A percentile compares a stretch with the other conserved stretches of the same genome.
Evolutionary conservation across 1,284 basidiomycete species (phyloP).

Genomic region (Rhodotorula mucilaginosa): DNA sequence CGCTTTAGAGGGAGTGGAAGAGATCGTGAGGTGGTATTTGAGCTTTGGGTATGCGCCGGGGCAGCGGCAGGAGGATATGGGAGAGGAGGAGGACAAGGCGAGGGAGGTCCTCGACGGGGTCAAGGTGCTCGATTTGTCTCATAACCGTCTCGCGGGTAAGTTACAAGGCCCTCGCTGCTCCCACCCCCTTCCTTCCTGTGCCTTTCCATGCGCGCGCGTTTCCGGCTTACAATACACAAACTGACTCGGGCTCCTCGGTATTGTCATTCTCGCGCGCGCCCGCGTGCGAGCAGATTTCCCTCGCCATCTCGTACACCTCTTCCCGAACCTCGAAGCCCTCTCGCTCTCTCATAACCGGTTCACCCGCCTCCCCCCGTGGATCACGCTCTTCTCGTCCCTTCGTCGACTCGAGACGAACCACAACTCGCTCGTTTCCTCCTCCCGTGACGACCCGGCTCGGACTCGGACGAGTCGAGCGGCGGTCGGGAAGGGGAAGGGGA

Average conservation of each 20-base stretch:
- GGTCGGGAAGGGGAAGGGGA: not conserved
- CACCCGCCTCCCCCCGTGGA: slow-evolving; percentile 17
- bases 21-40: slow-evolving; percentile 25
- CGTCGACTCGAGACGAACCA: slow-evolving; percentile 22
- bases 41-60: slow-evolving; percentile 5
- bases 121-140: slow-evolving; percentile 26
- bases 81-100: not conserved
- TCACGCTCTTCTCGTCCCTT: slow-evolving; percentile 27
- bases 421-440: slow-evolving; percentile 22
- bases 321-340: slow-evolving; percentile 32
- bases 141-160: slow-evolving; percentile 14
- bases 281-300: slow-evolving; percentile 15
- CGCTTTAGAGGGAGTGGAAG: not conserved
- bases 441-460: not conserved
- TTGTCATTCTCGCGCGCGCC: too few relatives aligned
- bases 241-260: too few relatives aligned
- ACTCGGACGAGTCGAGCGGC: too few relatives aligned
- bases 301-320: slow-evolving; percentile 5
- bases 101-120: slow-evolving; percentile 7
- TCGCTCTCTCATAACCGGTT: slow-evolving; percentile 33
- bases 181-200: too few relatives aligned
- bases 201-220: too few relatives aligned
- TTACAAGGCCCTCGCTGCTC: too few relatives aligned
- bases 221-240: too few relatives aligned
- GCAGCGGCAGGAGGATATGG: too few relatives aligned